Conservation (phyloP, 257 asterid genomes). For the Lantana camara region DNA sequence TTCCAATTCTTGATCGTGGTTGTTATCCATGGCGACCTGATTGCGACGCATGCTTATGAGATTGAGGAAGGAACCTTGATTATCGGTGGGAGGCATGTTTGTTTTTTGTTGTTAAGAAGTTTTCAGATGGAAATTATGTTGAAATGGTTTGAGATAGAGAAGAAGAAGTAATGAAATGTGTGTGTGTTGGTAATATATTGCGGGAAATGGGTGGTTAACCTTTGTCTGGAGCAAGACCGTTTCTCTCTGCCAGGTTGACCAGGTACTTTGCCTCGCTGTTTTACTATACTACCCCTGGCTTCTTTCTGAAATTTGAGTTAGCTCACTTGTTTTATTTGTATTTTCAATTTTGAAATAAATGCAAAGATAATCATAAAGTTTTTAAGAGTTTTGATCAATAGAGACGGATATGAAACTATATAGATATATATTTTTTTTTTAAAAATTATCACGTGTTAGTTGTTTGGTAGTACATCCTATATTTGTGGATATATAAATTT, state of each 20-base stretch:
- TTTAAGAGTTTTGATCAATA: too few species aligned
- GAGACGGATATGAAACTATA: too few species aligned
- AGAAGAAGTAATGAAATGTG: not conserved
- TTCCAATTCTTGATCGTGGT: slow-evolving; percentile 70
- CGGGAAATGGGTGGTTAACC: slow-evolving; percentile 19
- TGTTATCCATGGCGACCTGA: slow-evolving; percentile 56
- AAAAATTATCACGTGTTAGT: too few species aligned
- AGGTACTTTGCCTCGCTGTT: not conserved
- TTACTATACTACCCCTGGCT: not conserved
- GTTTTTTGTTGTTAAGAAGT: not conserved
- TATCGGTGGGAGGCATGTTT: slow-evolving; percentile 61
- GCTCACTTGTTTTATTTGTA: not conserved
- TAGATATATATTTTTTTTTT: too few species aligned
- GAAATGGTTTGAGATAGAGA: not conserved
- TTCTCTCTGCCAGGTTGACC: slow-evolving; percentile 28
- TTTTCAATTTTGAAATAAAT: too few species aligned
- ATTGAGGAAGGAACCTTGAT: slow-evolving; percentile 76
- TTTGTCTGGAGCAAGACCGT: slow-evolving; percentile 39
- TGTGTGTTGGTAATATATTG: slow-evolving; percentile 23
- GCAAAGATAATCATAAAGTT: too few species aligned
- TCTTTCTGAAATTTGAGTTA: not conserved
- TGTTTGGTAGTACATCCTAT: too few species aligned
- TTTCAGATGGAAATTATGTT: not conserved
- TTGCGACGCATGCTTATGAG: slow-evolving; percentile 95
- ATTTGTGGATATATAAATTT: too few species aligned